A percentile compares a stretch with the other conserved stretches of the same genome.
Evolutionary conservation across 768 basidiomycete species (phyloP).

Genomic region (Phanerochaete carnosa): DNA sequence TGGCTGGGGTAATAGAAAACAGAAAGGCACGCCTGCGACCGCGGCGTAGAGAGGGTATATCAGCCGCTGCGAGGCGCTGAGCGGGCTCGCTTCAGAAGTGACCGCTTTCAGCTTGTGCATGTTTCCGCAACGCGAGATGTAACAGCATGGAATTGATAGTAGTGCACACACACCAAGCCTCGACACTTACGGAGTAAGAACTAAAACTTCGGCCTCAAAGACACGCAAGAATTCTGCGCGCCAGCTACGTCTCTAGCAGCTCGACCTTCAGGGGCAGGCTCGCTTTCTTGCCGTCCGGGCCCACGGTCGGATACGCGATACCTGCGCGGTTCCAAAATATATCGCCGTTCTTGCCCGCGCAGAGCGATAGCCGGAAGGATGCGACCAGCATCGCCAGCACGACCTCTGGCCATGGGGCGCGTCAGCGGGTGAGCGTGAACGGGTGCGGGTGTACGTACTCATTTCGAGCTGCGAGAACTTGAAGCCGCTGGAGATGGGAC

Average conservation of each 20-base stretch:
- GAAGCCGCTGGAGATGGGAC: slow-evolving; percentile 36
- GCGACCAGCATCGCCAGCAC: slow-evolving; percentile 14
- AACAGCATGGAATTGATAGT: too few species aligned
- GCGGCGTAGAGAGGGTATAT: too few species aligned
- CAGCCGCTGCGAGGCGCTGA: too few species aligned
- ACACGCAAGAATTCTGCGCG: too few species aligned
- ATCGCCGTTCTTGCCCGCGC: slow-evolving; percentile 1
- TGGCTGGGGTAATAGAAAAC: too few species aligned
- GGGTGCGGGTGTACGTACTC: slow-evolving; percentile 32
- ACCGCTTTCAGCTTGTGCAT: too few species aligned
- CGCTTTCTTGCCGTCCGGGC: not conserved
- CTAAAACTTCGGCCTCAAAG: too few species aligned
- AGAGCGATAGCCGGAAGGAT: slow-evolving; percentile 14
- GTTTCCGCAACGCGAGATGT: too few species aligned
- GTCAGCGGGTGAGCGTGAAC: not conserved
- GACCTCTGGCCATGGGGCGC: slow-evolving; percentile 15
- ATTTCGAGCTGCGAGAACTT: slow-evolving; percentile 54
- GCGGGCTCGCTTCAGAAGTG: too few species aligned
- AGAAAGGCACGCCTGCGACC: too few species aligned
- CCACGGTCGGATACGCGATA: slow-evolving; percentile 15
- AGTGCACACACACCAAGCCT: too few species aligned
- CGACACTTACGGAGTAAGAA: too few species aligned
- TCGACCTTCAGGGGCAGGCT: not conserved
- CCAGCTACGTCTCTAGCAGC: not conserved
- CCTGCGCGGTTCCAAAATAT: slow-evolving; percentile 17